Evolutionary conservation across 163 green algal genomes (phyloP).

Genomic region (Scenedesmus sp.): DNA sequence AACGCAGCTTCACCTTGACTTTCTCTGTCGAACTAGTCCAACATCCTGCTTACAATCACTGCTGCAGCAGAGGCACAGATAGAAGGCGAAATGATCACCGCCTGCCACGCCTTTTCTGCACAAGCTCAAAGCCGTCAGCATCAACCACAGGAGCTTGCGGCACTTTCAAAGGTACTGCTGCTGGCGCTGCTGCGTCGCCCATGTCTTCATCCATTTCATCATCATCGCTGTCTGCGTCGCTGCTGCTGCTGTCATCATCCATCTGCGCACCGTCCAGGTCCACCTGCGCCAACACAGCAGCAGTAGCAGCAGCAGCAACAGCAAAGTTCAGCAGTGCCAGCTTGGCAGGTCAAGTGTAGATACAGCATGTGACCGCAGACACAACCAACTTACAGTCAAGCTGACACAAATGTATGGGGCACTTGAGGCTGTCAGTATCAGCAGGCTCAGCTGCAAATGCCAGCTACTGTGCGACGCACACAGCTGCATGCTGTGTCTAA

Average conservation of each 20-base stretch:
- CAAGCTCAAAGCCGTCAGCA: conserved; percentile 79
- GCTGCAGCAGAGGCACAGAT: neutral
- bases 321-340: neutral
- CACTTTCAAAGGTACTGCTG: conserved; percentile 11
- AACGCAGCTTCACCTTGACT: too few species aligned
- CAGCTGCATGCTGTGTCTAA: neutral
- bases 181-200: conserved; percentile 28
- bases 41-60: too few species aligned
- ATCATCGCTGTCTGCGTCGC: conserved; percentile 55
- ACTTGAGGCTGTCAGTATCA: too few species aligned
- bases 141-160: conserved; percentile 71
- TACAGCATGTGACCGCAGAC: too few species aligned
- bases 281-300: conserved; percentile 57
- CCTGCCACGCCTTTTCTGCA: conserved; percentile 64
- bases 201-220: conserved; percentile 66
- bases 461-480: too few species aligned
- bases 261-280: conserved; percentile 76
- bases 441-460: too few species aligned
- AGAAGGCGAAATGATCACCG: neutral
- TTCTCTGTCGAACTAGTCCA: too few species aligned
- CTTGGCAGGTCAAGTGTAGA: too few species aligned
- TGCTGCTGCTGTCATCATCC: conserved; percentile 63
- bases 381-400: too few species aligned
- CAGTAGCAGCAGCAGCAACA: neutral
- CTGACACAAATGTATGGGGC: too few species aligned